Percentiles rank a stretch among this genome's conserved stretches.
These are phyloP conservation scores for Platismatia glauca DNA, from an alignment of 495 filamentous ascomycete species.

Conservation along the genomic window DNA sequence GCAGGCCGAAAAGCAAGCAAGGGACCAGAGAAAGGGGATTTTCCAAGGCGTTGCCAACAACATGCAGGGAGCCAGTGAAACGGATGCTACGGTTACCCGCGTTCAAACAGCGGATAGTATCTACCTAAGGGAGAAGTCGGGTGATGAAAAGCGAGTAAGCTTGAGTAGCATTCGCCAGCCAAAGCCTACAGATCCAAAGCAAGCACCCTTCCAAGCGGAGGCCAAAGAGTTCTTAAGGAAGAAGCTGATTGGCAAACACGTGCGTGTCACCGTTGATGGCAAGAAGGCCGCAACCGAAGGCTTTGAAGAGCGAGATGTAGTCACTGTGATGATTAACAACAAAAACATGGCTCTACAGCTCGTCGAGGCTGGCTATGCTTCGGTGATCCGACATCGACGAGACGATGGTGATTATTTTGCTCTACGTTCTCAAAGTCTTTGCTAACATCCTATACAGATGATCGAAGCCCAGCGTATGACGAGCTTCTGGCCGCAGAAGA, in stretches of 20 bases:
- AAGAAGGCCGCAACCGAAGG: slow-evolving; percentile 83
- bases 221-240: slow-evolving; percentile 95
- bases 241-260: slow-evolving; percentile 90
- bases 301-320: slow-evolving; percentile 90
- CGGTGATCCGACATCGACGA: slow-evolving; percentile 85
- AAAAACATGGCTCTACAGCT: slow-evolving; percentile 80
- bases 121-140: slow-evolving; percentile 71
- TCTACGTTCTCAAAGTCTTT: neutral
- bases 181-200: slow-evolving; percentile 68
- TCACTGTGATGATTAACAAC: slow-evolving; percentile 70
- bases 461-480: slow-evolving; percentile 89
- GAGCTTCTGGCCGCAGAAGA: slow-evolving; percentile 85
- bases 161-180: slow-evolving; percentile 89
- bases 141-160: slow-evolving; percentile 78
- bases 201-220: slow-evolving; percentile 80
- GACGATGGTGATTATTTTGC: slow-evolving; percentile 49
- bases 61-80: slow-evolving; percentile 45
- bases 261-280: slow-evolving; percentile 77
- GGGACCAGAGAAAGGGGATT: slow-evolving; percentile 59
- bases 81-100: slow-evolving; percentile 74
- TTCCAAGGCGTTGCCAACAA: slow-evolving; percentile 70
- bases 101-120: slow-evolving; percentile 85
- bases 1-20: slow-evolving; percentile 79
- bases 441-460: slow-evolving; percentile 35
- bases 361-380: slow-evolving; percentile 85